Base-by-base conservation (phyloP, 139 green algal genomes). In the Closterium sp. region DNA sequence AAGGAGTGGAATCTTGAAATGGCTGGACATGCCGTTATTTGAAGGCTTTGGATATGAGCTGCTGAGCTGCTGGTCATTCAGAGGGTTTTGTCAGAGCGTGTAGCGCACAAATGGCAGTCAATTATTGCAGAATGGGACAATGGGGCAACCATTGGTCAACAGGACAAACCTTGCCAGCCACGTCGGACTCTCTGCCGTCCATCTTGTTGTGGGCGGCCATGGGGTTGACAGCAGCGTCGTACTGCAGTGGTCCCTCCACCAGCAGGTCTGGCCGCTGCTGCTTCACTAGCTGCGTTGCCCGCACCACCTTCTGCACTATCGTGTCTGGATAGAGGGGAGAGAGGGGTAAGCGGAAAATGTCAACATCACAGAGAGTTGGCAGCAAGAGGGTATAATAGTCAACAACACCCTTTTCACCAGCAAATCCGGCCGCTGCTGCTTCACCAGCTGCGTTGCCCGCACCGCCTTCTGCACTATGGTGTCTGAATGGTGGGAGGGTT, bases 291-390 rank as follows among this genome's bases (percentile, higher is more conserved):
- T 92, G 90, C 1, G 97, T 96, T 22, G 97, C 97, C 32, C 97
- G 92, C n/a, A 89, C 95, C 88, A 98, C 97, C 95, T 97, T 97
- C 84, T 97, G 93, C 21, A 98, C 95, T 93, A 97, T 86, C 31
- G 91, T 90, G 27, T 89, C 91, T 93, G 90, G 4, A 28, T 86
- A 9, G 27, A n/a, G 24, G 79, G 79, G 27, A 42, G 34, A 42
- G 34, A 42, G 34, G 34, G 34, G 34, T 42, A 42, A 42, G 34
- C 4, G 34, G 34, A 42, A 6, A 42, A 42, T 42, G 9, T 42
- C 34, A 42, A 42, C 34, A 42, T 42, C 34, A 42, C 34, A 6
- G 34, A 42, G 4, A 42, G 9, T 4, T 4, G 34, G 34, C 34
- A 42, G 34, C 34, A 6, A 42, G 1, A 42, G 34, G 34, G 34